A percentile compares a stretch with the other conserved stretches of the same genome.
Conservation (phyloP, 1,284 basidiomycete species). For the Ustilago nuda region DNA sequence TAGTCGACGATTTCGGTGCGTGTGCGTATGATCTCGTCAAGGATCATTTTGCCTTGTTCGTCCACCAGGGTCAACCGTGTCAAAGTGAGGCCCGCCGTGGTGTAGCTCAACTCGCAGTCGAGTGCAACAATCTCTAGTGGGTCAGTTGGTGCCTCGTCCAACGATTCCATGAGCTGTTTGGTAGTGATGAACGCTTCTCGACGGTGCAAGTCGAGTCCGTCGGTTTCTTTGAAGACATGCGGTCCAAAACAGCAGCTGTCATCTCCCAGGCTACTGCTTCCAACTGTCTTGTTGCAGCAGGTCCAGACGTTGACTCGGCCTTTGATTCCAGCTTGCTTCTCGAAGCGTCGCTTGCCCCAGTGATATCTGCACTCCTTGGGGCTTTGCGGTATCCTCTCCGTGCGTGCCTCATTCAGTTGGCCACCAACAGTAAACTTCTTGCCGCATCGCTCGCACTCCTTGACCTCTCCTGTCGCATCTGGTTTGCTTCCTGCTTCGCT, state of each 20-base stretch:
- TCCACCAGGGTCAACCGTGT: slow-evolving; percentile 65
- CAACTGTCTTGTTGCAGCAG: slow-evolving; percentile 60
- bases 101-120: slow-evolving; percentile 66
- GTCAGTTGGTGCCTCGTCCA: slow-evolving; percentile 3
- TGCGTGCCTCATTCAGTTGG: slow-evolving; percentile 38
- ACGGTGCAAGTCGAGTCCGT: slow-evolving; percentile 48
- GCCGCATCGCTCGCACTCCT: slow-evolving; percentile 60
- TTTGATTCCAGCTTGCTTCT: slow-evolving; percentile 30
- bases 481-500: slow-evolving; percentile 44
- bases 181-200: slow-evolving; percentile 59
- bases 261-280: slow-evolving; percentile 47
- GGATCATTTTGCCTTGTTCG: slow-evolving; percentile 56
- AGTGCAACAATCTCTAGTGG: slow-evolving; percentile 60
- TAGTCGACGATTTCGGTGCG: slow-evolving; percentile 59
- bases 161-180: slow-evolving; percentile 29
- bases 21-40: slow-evolving; percentile 59
- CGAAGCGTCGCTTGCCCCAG: slow-evolving; percentile 55
- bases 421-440: slow-evolving; percentile 54
- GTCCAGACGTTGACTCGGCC: slow-evolving; percentile 57
- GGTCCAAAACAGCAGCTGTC: slow-evolving; percentile 60
- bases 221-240: slow-evolving; percentile 66
- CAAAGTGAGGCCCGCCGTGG: slow-evolving; percentile 62
- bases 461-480: slow-evolving; percentile 51
- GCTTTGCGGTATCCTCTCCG: slow-evolving; percentile 32
- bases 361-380: slow-evolving; percentile 60